These are phyloP conservation scores for Penicillium brasilianum DNA, from an alignment of 2,329 filamentous ascomycete genomes.

Conservation along the genomic window DNA sequence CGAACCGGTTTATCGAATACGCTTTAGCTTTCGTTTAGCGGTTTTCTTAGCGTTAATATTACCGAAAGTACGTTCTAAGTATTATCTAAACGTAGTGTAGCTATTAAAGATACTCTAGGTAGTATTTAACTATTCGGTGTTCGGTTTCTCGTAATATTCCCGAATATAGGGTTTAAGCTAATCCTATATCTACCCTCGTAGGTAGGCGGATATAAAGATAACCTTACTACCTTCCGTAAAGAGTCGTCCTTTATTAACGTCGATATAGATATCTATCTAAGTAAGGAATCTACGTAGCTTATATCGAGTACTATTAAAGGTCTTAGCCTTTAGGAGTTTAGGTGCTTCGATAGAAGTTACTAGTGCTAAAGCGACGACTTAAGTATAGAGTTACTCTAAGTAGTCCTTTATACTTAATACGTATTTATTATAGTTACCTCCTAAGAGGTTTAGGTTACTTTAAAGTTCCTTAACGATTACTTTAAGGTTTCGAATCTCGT, in stretches of 20 bases:
- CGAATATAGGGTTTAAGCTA: neutral
- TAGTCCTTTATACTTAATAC: too few species aligned
- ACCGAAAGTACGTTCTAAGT: neutral
- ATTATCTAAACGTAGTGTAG: neutral
- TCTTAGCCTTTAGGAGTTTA: neutral
- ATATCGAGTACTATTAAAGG: neutral
- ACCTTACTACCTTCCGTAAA: neutral
- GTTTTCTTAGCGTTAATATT: neutral
- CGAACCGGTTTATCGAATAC: neutral
- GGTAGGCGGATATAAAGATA: neutral
- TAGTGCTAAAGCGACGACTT: neutral
- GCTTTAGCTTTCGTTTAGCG: neutral
- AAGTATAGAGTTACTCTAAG: neutral
- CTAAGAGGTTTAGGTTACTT: too few species aligned
- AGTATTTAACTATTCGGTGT: neutral
- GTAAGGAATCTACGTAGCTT: neutral
- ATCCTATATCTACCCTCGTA: neutral
- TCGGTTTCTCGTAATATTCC: neutral
- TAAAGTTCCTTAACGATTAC: too few species aligned
- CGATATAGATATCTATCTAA: neutral
- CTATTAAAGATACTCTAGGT: neutral
- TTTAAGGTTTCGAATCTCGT: too few species aligned
- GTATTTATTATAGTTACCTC: too few species aligned
- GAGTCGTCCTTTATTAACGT: neutral
- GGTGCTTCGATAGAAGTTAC: neutral